Evolutionary conservation across 2,329 filamentous ascomycete species (phyloP).

Genomic region (Aschersonia sp.): DNA sequence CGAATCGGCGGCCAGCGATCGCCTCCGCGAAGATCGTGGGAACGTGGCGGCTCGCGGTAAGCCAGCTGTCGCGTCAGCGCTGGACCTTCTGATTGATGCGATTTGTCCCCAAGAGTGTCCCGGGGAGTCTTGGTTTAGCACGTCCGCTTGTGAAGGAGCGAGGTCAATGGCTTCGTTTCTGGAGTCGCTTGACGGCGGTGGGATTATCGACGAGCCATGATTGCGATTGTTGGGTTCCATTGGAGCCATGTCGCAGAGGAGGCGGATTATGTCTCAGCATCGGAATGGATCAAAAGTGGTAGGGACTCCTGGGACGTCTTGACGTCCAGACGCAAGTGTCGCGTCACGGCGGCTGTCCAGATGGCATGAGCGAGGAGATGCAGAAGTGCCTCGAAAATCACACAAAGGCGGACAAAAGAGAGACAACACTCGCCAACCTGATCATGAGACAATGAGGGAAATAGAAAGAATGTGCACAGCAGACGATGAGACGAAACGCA

Average conservation of each 20-base stretch:
- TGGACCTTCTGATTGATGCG: slow-evolving; percentile 3
- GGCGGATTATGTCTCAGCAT: slow-evolving; percentile 9
- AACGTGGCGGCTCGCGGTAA: background rate
- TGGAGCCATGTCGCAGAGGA: slow-evolving; percentile 12
- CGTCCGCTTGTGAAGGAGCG: background rate
- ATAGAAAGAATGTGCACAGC: no score
- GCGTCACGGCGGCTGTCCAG: no score
- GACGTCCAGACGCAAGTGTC: no score
- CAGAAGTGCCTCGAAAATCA: background rate
- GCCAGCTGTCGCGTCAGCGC: slow-evolving; percentile 3
- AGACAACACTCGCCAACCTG: background rate
- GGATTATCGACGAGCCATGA: slow-evolving; percentile 1
- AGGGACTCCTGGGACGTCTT: no score
- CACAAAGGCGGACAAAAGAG: background rate
- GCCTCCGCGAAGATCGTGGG: slow-evolving; percentile 2
- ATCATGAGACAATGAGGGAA: background rate
- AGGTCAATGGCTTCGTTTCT: background rate
- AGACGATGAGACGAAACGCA: background rate
- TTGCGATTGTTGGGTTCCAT: slow-evolving; percentile 6
- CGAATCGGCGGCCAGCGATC: slow-evolving; percentile 3
- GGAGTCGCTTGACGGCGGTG: slow-evolving; percentile 4
- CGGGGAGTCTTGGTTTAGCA: background rate
- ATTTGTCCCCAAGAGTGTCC: background rate
- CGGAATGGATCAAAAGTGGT: slow-evolving; percentile 4
- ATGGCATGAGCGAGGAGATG: no score